Conservation (phyloP, 2,329 filamentous ascomycete genomes). For the Simplicillium aogashimaense region DNA sequence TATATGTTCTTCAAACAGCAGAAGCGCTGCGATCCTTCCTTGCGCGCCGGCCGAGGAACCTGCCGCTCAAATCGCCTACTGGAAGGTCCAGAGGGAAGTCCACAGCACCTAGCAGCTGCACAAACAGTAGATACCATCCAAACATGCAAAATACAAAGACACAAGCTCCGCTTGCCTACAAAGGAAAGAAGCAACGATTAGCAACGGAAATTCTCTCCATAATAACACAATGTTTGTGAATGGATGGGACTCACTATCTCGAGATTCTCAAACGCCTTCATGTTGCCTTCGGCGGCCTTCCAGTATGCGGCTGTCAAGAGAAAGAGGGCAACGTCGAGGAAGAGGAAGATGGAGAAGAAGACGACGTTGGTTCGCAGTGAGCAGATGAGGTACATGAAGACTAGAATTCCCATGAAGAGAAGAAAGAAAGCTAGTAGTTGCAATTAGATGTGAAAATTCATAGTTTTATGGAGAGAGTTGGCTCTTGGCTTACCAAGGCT, state of each 20-base stretch:
- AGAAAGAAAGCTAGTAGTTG: constrained; percentile 54
- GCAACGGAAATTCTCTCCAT: no score
- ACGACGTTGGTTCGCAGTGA: constrained; percentile 57
- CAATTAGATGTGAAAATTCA: no score
- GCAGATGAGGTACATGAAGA: constrained; percentile 54
- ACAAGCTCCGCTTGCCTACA: constrained; percentile 1
- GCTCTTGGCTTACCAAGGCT: constrained; percentile 39
- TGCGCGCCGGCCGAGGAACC: background rate
- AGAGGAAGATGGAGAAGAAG: constrained; percentile 56
- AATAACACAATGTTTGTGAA: no score
- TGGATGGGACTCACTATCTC: no score
- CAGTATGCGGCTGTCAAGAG: constrained; percentile 49
- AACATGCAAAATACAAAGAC: constrained; percentile 4
- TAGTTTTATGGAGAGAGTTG: no score
- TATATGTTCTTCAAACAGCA: no score
- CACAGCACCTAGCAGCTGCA: constrained; percentile 1
- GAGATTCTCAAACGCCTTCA: background rate
- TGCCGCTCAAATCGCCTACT: constrained; percentile 1
- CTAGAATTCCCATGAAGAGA: constrained; percentile 50
- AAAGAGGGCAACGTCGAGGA: constrained; percentile 43
- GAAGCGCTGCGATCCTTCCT: no score
- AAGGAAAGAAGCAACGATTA: no score
- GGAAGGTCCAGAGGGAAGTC: constrained; percentile 2
- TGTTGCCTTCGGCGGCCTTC: constrained; percentile 9
- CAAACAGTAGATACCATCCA: constrained; percentile 4